Evolutionary conservation across 2,329 filamentous ascomycete genomes (phyloP), one percentile per base, ranked within the genome.

Genomic region (Clarireedia monteithiana): DNA sequence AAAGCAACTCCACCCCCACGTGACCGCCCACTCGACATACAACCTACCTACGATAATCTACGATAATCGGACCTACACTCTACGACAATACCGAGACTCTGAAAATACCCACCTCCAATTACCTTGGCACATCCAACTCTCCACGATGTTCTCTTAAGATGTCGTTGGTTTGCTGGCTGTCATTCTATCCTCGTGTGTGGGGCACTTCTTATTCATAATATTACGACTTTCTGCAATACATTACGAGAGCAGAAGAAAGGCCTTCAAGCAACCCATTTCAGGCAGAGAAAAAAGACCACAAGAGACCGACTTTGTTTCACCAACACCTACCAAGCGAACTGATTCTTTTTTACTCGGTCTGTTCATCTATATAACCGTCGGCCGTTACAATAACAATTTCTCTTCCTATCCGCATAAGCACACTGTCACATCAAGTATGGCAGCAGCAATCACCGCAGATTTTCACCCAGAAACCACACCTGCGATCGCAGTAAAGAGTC

Each of bases 371-470:
- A 44, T 40, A 57, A 48, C 39, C 36, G 39, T 17, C 23, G 12
- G 14, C 20, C 0, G 40, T 45, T 30, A 48, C n/a, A 50, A 6
- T 5, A 14, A 40, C 26, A 44, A n/a, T 50, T 54, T 34, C 45
- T 45, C 51, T 44, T 54, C 47, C 50, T 26, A 53, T 53, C 55
- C 57, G 51, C 27, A 39, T 5, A 49, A 30, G 12, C n/a, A 46
- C 42, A 26, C 17, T 34, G 20, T 38, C n/a, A 20, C 42, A 7
- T n/a, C 17, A 6, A 63, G 53, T 17, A 67, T 67, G 65, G 61
- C 65, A 53, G 46, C 61, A 55, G 55, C 62, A 42, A 56, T 59
- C 7, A 59, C 60, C n/a, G 51, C 63, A 57, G 61, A 66, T 4
- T 63, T 62, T 45, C 58, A 23, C 34, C 58, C 50, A 12, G 36